A percentile compares a stretch with the other conserved stretches of the same genome.
phyloP scores from a whole-genome alignment of 1,284 basidiomycete species.

The Sphaerobolus stellatus region DNA sequence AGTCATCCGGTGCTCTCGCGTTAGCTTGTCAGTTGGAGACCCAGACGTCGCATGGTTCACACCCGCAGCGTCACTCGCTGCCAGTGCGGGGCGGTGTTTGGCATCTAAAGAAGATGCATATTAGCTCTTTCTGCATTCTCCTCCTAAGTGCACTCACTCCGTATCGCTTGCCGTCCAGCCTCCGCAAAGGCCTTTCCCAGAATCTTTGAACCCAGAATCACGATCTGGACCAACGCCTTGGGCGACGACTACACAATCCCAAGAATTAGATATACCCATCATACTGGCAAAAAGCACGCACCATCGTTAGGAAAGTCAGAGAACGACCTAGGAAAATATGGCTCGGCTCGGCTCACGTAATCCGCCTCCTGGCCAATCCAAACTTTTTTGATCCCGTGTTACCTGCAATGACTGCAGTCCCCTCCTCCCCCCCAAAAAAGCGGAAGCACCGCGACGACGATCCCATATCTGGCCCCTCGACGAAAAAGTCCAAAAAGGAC shows the following conservation, averaged over 20 bases:
- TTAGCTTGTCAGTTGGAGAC: conserved; percentile 72
- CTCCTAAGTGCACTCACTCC: conserved; percentile 63
- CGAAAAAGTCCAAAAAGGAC: conserved; percentile 31
- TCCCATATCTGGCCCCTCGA: conserved; percentile 9
- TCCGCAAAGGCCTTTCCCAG: conserved; percentile 90
- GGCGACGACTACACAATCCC: conserved; percentile 64
- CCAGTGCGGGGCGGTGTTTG: conserved; percentile 65
- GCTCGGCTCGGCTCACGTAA: conserved; percentile 1
- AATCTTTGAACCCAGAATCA: conserved; percentile 78
- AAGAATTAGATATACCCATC: not conserved
- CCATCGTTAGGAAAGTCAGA: conserved; percentile 2
- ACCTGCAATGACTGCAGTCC: conserved; percentile 21
- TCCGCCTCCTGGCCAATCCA: conserved; percentile 1
- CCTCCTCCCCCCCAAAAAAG: conserved; percentile 50
- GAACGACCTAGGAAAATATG: conserved; percentile 1
- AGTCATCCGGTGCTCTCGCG: conserved; percentile 88
- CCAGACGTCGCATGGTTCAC: conserved; percentile 73
- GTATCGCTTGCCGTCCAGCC: conserved; percentile 88
- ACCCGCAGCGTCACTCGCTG: conserved; percentile 65
- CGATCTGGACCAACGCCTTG: conserved; percentile 78
- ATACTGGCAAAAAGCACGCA: conserved; percentile 3
- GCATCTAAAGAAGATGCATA: conserved; percentile 59
- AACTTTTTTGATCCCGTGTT: conserved; percentile 12
- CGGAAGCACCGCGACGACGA: conserved; percentile 20
- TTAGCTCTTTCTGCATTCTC: not conserved